Base-by-base conservation (phyloP, 2,329 filamentous ascomycete genomes). In the Colletotrichum trifolii region DNA sequence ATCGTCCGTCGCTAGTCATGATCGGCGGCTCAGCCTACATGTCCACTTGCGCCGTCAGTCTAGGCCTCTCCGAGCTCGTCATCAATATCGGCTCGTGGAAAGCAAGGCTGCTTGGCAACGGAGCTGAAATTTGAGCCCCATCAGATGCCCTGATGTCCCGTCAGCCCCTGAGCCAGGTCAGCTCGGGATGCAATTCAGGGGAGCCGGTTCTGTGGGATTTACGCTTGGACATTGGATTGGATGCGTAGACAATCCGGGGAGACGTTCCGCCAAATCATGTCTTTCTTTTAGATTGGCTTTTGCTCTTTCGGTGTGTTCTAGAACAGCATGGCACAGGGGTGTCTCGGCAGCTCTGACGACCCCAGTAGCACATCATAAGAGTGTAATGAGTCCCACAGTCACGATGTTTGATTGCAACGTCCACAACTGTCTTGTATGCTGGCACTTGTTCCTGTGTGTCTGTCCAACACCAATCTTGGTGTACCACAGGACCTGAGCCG, bases 11-110 rank as follows among this genome's bases (percentile, higher is more conserved):
- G 52, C 25, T 17, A 56, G 52, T 42, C 52, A 62, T 38, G 58
- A 62, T 62, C 52, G 53, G 47, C 63, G 43, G 38, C 58, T 56
- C 47, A 62, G 58, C 55, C 60, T 46, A 34, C 56, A 48, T 54
- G 48, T 49, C 60, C 60, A 64, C 60, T 39, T 43, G 48, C 42
- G 17, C 36, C 48, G 42, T 39, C 43, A 39, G 59, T 53, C 60
- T 54, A 48, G 55, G 43, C 45, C 49, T 50, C 42, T 42, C 36
- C 38, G 25, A 25, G 39, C 25, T 56, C 62, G 56, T 52, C 62
- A 61, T 50, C 33, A 38, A 42, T 25, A 39, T 53, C 50, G 34
- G 52, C 25, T 35, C 25, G 11, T 62, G 43, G 48, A 36, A 35
- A 39, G 45, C 9, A 11, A 38, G 33, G 38, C 33, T 42, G 9